These are phyloP conservation scores for Pestalotiopsis sp. DNA, from an alignment of 2,329 filamentous ascomycete species.

Conservation along the genomic window DNA sequence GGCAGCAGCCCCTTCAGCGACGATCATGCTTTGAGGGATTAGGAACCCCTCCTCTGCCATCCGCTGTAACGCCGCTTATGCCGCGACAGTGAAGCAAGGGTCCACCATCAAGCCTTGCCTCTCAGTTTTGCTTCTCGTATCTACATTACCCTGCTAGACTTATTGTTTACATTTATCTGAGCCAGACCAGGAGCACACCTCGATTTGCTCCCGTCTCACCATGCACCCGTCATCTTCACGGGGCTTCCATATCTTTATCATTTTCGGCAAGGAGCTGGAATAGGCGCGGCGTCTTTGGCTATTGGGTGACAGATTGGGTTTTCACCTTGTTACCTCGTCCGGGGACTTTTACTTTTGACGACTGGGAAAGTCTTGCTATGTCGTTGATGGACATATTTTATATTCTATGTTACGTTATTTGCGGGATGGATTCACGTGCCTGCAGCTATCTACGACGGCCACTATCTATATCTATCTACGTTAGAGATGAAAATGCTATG, in stretches of 20 bases:
- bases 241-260: not conserved
- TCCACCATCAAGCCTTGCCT: not conserved
- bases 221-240: slow-evolving; percentile 6
- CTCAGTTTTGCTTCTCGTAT: slow-evolving; percentile 12
- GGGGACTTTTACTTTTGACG: not conserved
- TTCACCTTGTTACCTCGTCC: not conserved
- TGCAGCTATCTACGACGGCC: not conserved
- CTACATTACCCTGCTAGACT: slow-evolving; percentile 9
- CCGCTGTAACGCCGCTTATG: not conserved
- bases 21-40: slow-evolving; percentile 34
- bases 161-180: slow-evolving; percentile 2
- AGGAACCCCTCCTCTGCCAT: slow-evolving; percentile 6
- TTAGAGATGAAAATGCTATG: slow-evolving; percentile 6
- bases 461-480: not conserved
- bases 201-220: not conserved
- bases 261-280: slow-evolving; percentile 10
- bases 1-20: slow-evolving; percentile 34
- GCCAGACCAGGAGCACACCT: not conserved
- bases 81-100: slow-evolving; percentile 12
- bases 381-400: slow-evolving; percentile 1
- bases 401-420: slow-evolving; percentile 9
- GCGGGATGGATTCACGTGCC: slow-evolving; percentile 2
- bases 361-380: slow-evolving; percentile 3
- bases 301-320: slow-evolving; percentile 3
- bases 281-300: slow-evolving; percentile 11